These are phyloP conservation scores for Phoma sp. DNA, from an alignment of 2,329 filamentous ascomycete species.

Conservation along the genomic window DNA sequence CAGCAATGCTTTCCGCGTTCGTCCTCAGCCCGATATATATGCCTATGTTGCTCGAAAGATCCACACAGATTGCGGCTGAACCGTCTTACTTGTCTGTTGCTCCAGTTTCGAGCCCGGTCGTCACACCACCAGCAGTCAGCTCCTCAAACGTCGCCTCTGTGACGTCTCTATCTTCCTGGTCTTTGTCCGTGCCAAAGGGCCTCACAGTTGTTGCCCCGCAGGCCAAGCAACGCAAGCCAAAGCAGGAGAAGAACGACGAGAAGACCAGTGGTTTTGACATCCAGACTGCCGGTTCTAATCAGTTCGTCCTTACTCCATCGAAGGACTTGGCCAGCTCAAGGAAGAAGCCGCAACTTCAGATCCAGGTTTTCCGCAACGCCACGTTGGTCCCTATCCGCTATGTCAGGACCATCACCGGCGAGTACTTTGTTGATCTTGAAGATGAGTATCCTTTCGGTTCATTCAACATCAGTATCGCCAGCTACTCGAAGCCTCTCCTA, in stretches of 20 bases:
- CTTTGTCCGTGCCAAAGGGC: conserved; percentile 11
- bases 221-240: conserved; percentile 14
- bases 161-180: neutral
- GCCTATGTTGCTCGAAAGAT: conserved; percentile 17
- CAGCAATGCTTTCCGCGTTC: conserved; percentile 24
- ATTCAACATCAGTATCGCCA: conserved; percentile 57
- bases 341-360: conserved; percentile 57
- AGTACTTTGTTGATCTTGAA: conserved; percentile 59
- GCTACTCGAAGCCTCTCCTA: conserved; percentile 46
- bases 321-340: conserved; percentile 48
- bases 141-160: conserved; percentile 7
- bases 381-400: conserved; percentile 55
- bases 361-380: conserved; percentile 56
- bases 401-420: conserved; percentile 58
- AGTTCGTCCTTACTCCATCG: conserved; percentile 60
- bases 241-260: conserved; percentile 22
- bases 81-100: conserved; percentile 7
- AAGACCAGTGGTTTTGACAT: conserved; percentile 55
- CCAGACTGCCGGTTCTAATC: conserved; percentile 60
- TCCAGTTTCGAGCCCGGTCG: neutral
- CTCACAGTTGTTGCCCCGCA: conserved; percentile 27
- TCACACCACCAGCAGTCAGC: conserved; percentile 8
- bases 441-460: conserved; percentile 57
- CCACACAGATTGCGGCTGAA: conserved; percentile 6
- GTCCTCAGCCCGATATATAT: conserved; percentile 22